Conservation (phyloP, 768 basidiomycete genomes). For the Galerina marginata region DNA sequence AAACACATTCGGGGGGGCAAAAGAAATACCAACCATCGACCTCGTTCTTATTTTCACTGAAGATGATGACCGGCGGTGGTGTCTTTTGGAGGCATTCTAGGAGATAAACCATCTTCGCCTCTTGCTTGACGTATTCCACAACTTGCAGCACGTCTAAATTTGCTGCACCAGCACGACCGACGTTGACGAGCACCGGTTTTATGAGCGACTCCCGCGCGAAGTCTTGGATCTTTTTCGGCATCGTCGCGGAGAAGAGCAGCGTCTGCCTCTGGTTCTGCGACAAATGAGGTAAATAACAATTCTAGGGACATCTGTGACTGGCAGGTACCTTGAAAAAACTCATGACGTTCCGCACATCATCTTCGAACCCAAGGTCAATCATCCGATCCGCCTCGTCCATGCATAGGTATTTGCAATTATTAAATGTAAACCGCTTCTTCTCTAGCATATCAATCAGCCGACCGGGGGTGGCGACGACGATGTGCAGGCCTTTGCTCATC, state of each 20-base stretch:
- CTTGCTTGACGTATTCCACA: constrained; percentile 98
- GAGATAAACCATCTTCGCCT: constrained; percentile 99
- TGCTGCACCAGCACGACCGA: constrained; percentile 97
- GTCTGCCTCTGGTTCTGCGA: constrained; percentile 93
- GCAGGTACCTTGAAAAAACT: constrained; percentile 90
- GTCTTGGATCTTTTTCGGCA: constrained; percentile 99
- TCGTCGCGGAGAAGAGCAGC: constrained; percentile 95
- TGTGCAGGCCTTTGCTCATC: constrained; percentile 88
- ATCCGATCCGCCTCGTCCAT: constrained; percentile 99
- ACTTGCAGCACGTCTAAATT: constrained; percentile 96
- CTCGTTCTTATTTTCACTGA: constrained; percentile 99
- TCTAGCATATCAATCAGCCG: constrained; percentile 98
- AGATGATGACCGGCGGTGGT: constrained; percentile 95
- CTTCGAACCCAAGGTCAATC: constrained; percentile 99
- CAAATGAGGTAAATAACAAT: constrained; percentile 4
- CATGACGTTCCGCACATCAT: constrained; percentile 98
- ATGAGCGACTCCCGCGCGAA: constrained; percentile 98
- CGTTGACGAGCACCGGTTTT: constrained; percentile 93
- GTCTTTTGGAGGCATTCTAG: constrained; percentile 98
- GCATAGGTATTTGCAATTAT: constrained; percentile 93
- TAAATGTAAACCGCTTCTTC: constrained; percentile 91
- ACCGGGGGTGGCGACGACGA: constrained; percentile 97
- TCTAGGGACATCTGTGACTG: not conserved
- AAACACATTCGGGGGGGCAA: constrained; percentile 1
- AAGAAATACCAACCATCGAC: constrained; percentile 81